Percentiles rank a stretch among this genome's conserved stretches.
These are phyloP conservation scores for Candida tammaniensis DNA, from an alignment of 805 yeast species.

Conservation along the genomic window DNA sequence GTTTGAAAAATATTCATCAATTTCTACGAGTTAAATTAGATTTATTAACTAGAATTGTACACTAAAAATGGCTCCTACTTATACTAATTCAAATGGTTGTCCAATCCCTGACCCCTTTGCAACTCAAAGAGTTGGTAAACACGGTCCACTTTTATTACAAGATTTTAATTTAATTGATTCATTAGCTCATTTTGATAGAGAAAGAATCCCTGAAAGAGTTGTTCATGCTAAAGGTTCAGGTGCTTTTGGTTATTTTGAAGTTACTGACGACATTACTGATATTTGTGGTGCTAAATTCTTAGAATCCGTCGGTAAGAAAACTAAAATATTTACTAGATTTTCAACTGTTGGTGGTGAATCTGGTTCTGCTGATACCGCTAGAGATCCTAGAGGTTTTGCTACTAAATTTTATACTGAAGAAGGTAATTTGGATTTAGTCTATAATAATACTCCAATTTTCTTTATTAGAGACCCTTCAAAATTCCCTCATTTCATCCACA, in stretches of 20 bases:
- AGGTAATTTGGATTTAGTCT: slow-evolving; percentile 82
- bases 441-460: slow-evolving; percentile 83
- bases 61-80: slow-evolving; percentile 44
- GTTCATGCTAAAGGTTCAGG: slow-evolving; percentile 95
- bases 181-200: slow-evolving; percentile 84
- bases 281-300: slow-evolving; percentile 69
- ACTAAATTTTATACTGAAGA: slow-evolving; percentile 79
- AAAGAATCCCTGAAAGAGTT: slow-evolving; percentile 88
- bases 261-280: slow-evolving; percentile 80
- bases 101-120: slow-evolving; percentile 76
- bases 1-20: too few species aligned
- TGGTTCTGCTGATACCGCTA: slow-evolving; percentile 78
- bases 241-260: slow-evolving; percentile 84
- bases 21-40: too few species aligned
- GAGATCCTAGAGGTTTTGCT: slow-evolving; percentile 87
- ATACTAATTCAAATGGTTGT: slow-evolving; percentile 70
- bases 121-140: slow-evolving; percentile 71
- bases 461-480: slow-evolving; percentile 82
- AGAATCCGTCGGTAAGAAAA: slow-evolving; percentile 73
- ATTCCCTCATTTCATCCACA: slow-evolving; percentile 85
- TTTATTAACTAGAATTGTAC: too few species aligned
- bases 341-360: slow-evolving; percentile 87
- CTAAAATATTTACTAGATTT: slow-evolving; percentile 70
- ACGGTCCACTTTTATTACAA: slow-evolving; percentile 79
- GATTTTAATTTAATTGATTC: slow-evolving; percentile 80